Evolutionary conservation across 371 early-diverging fungal species (phyloP).

Genomic region (Mycotypha africana): DNA sequence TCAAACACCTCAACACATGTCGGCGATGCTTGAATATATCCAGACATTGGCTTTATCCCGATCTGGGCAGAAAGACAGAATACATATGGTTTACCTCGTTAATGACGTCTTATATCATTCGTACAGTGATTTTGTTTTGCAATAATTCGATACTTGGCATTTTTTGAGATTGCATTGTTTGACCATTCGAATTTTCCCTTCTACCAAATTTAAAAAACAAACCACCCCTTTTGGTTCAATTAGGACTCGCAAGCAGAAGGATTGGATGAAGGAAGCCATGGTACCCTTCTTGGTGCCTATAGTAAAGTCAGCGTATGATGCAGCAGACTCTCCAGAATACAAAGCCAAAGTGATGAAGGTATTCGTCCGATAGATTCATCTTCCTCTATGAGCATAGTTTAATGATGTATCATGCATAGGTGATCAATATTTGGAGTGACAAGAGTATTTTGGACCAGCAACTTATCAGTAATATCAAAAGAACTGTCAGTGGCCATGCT

Average conservation of each 20-base stretch:
- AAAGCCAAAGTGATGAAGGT: slow-evolving; percentile 56
- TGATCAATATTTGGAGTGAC: slow-evolving; percentile 52
- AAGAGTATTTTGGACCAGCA: slow-evolving; percentile 40
- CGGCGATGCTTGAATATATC: slow-evolving; percentile 34
- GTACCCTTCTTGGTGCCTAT: slow-evolving; percentile 45
- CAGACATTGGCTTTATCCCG: slow-evolving; percentile 41
- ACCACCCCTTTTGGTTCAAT: not conserved
- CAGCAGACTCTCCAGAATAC: slow-evolving; percentile 32
- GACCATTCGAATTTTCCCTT: no score
- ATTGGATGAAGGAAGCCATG: slow-evolving; percentile 54
- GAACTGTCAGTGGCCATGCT: no score
- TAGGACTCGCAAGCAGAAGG: slow-evolving; percentile 46
- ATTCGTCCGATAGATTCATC: not conserved
- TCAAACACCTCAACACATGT: slow-evolving; percentile 32
- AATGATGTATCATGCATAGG: slow-evolving; percentile 18
- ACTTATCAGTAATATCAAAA: slow-evolving; percentile 32
- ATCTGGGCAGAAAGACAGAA: slow-evolving; percentile 43
- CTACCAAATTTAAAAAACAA: no score
- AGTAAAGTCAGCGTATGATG: slow-evolving; percentile 49
- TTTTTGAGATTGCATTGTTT: no score
- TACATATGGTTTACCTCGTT: slow-evolving; percentile 53
- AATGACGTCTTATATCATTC: slow-evolving; percentile 60
- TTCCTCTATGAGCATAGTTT: not conserved
- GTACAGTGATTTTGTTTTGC: no score
- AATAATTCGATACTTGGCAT: no score